Evolutionary conservation across 495 filamentous ascomycete species (phyloP).

Genomic region (Penicillium egyptiacum): DNA sequence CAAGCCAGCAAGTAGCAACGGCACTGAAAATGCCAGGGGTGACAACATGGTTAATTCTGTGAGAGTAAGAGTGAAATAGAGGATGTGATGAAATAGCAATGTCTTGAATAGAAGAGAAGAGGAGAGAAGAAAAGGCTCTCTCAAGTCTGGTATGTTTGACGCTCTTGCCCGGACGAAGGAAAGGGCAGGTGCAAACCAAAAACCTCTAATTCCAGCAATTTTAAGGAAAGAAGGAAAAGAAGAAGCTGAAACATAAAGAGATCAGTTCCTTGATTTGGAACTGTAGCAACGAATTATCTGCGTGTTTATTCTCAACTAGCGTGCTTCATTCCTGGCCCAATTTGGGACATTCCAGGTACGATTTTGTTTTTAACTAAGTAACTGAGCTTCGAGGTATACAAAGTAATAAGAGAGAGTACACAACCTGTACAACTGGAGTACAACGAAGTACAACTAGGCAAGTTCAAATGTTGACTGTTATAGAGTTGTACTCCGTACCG

Average conservation of each 20-base stretch:
- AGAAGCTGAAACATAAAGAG: background rate
- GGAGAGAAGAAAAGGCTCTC: slow-evolving; percentile 1
- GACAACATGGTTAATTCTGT: slow-evolving; percentile 26
- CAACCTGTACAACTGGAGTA: too few species aligned
- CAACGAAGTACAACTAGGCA: too few species aligned
- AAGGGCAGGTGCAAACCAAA: background rate
- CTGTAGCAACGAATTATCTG: slow-evolving; percentile 19
- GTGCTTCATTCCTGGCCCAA: slow-evolving; percentile 7
- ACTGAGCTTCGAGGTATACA: background rate
- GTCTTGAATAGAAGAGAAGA: background rate
- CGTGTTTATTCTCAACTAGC: slow-evolving; percentile 3
- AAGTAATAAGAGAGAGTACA: too few species aligned
- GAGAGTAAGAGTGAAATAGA: background rate
- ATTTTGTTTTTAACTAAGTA: background rate
- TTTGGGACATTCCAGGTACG: background rate
- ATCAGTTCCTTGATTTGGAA: slow-evolving; percentile 19
- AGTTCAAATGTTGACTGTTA: background rate
- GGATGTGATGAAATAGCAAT: background rate
- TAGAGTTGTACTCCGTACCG: too few species aligned
- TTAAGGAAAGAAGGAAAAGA: background rate
- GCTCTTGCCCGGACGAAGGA: background rate
- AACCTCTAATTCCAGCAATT: background rate
- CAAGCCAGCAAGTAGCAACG: slow-evolving; percentile 34
- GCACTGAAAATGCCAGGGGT: slow-evolving; percentile 22
- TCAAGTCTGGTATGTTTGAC: background rate